A percentile compares a stretch with the other conserved stretches of the same genome.
Conservation (phyloP, 345 rosid genomes). For the thale cress (Arabidopsis thaliana) region DNA sequence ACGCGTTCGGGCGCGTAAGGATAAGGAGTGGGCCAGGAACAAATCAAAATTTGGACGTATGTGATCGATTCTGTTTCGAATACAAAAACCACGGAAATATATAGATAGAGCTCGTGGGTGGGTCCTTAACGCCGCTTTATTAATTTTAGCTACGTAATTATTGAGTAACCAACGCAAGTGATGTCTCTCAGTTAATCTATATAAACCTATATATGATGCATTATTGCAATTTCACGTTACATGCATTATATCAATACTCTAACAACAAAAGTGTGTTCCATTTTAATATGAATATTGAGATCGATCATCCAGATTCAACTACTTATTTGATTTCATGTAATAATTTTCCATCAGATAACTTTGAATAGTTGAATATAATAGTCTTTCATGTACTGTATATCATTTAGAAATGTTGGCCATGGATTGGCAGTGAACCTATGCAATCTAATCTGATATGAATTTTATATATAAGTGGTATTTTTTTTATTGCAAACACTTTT, state of each 20-base stretch:
- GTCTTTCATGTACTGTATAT: not conserved
- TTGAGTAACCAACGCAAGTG: constrained; percentile 31
- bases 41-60: constrained; percentile 44
- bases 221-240: constrained; percentile 38
- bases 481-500: no score
- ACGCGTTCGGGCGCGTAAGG: constrained; percentile 35
- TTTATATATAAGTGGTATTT: no score
- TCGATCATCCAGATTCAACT: not conserved
- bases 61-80: constrained; percentile 37
- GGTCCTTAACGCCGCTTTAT: constrained; percentile 43
- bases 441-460: no score
- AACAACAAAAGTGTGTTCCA: constrained; percentile 29
- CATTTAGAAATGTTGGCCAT: no score
- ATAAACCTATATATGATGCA: not conserved
- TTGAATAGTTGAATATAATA: not conserved
- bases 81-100: constrained; percentile 21
- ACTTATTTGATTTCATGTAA: constrained; percentile 3
- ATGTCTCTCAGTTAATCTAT: constrained; percentile 11
- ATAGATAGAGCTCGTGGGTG: constrained; percentile 38
- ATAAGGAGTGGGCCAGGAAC: constrained; percentile 14
- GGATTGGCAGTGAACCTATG: no score
- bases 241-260: constrained; percentile 20
- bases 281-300: not conserved
- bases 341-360: not conserved
- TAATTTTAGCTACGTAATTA: constrained; percentile 28